Percentiles rank a stretch among this genome's conserved stretches.
phyloP scores from a whole-genome alignment of 1,284 basidiomycete genomes.

The Pyrrhoderma noxium region DNA sequence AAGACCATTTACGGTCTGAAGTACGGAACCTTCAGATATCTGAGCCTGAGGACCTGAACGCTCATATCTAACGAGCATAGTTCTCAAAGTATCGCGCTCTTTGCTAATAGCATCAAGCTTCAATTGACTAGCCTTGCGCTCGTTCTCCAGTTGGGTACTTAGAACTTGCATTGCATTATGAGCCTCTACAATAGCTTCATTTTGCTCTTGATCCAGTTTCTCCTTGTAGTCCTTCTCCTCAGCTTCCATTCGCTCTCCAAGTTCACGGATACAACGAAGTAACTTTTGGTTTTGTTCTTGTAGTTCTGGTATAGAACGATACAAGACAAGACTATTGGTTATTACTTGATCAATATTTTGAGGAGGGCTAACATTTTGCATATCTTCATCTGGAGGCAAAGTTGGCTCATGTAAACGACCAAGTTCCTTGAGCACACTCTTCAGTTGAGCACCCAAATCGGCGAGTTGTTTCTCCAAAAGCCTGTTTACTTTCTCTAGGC shows the following conservation, averaged over 20 bases:
- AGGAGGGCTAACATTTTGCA: conserved; percentile 47
- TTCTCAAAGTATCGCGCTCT: conserved; percentile 83
- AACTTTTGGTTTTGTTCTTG: conserved; percentile 90
- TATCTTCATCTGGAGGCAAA: conserved; percentile 64
- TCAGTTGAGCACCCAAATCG: conserved; percentile 85
- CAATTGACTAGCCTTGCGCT: conserved; percentile 60
- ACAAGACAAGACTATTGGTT: conserved; percentile 85
- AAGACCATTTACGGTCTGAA: conserved; percentile 28
- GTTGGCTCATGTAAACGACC: conserved; percentile 77
- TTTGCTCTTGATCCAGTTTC: conserved; percentile 62
- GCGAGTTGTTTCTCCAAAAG: conserved; percentile 72
- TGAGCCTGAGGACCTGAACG: conserved; percentile 25
- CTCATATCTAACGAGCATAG: conserved; percentile 55
- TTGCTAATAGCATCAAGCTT: conserved; percentile 75
- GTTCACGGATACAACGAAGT: conserved; percentile 74
- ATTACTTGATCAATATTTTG: conserved; percentile 74
- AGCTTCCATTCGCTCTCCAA: conserved; percentile 71
- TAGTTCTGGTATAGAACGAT: conserved; percentile 72
- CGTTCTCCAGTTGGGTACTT: conserved; percentile 64
- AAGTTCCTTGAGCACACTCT: conserved; percentile 71
- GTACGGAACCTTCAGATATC: conserved; percentile 20
- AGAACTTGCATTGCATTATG: conserved; percentile 80
- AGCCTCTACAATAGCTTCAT: conserved; percentile 79
- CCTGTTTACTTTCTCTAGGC: conserved; percentile 42
- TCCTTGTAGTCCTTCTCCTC: conserved; percentile 67